Percentiles rank a stretch among this genome's conserved stretches.
phyloP scores from a whole-genome alignment of 371 early-diverging fungal species.

The Circinella umbellata region DNA sequence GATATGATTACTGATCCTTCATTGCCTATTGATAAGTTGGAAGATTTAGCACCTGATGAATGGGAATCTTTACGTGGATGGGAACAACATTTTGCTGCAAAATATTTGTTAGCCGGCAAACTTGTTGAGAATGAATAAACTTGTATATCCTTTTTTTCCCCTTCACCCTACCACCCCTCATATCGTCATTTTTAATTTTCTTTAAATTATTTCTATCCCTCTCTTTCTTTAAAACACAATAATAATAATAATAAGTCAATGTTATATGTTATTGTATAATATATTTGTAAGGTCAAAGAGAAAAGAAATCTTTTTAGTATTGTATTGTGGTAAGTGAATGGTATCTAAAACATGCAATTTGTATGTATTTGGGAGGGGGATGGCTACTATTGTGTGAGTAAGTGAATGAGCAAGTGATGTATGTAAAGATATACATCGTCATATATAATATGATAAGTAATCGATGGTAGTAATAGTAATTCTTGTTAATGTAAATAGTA shows the following conservation, averaged over 20 bases:
- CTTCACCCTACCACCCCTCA: not conserved
- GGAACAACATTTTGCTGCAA: slow-evolving; percentile 72
- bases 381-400: not conserved
- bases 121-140: slow-evolving; percentile 63
- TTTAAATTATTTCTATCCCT: not conserved
- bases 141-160: not conserved
- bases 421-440: too few species aligned
- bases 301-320: too few species aligned
- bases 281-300: too few species aligned
- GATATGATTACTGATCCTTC: slow-evolving; percentile 76
- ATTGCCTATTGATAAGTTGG: slow-evolving; percentile 80
- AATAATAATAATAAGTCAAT: not conserved
- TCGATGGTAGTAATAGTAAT: too few species aligned
- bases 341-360: slow-evolving; percentile 2
- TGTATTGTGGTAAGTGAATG: not conserved
- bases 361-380: not conserved
- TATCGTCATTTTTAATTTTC: too few species aligned
- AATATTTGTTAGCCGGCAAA: slow-evolving; percentile 78
- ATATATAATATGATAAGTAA: too few species aligned
- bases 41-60: slow-evolving; percentile 79
- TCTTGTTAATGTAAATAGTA: too few species aligned
- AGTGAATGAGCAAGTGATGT: too few species aligned
- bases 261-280: too few species aligned
- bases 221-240: not conserved
- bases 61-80: slow-evolving; percentile 78